Conservation (phyloP, 2,329 filamentous ascomycete genomes). For the Trichophyton equinum region DNA sequence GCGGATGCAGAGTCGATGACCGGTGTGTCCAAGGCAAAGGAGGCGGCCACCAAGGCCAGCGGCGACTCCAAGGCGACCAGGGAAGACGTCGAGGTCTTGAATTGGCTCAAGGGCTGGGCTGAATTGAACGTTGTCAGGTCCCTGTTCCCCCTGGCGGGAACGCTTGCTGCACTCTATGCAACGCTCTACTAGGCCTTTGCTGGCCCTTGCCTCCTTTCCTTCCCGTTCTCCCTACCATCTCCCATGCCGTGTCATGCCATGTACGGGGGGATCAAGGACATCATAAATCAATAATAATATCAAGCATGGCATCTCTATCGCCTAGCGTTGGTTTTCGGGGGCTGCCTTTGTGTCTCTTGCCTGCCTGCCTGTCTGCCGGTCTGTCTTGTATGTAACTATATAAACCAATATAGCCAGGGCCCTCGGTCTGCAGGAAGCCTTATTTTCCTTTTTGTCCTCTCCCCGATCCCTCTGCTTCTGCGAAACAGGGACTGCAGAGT, state of each 20-base stretch:
- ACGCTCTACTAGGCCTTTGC: conserved; percentile 1
- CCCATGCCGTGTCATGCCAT: not conserved
- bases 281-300: not conserved
- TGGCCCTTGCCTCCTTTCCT: not conserved
- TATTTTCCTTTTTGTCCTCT: not conserved
- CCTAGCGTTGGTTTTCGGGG: not conserved
- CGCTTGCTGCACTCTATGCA: conserved; percentile 9
- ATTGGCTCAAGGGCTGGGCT: conserved; percentile 12
- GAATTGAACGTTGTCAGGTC: conserved; percentile 10
- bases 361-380: no score
- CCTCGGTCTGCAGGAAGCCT: not conserved
- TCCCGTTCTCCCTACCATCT: not conserved
- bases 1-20: conserved; percentile 13
- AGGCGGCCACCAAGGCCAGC: conserved; percentile 6
- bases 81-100: conserved; percentile 12
- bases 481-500: no score
- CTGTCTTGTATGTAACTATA: not conserved
- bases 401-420: not conserved
- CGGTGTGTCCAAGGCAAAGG: conserved; percentile 13
- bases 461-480: not conserved
- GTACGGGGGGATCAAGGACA: not conserved
- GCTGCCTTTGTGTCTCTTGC: not conserved
- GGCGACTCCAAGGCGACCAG: conserved; percentile 10
- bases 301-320: not conserved
- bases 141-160: conserved; percentile 10